These are phyloP conservation scores for Orbilia javanica DNA, from an alignment of 2,329 filamentous ascomycete genomes.

Conservation along the genomic window DNA sequence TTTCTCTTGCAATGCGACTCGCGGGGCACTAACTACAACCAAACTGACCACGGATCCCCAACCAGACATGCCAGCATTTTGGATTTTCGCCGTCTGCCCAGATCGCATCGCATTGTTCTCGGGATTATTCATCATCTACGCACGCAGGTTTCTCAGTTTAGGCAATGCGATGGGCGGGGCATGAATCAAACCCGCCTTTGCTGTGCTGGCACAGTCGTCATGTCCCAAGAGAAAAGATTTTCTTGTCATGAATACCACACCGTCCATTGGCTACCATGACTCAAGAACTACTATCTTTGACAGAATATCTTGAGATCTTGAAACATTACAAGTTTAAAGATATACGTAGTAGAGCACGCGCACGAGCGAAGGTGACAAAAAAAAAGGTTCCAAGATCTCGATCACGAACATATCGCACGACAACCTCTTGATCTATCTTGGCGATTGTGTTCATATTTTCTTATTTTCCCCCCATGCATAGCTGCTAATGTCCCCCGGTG, in stretches of 20 bases:
- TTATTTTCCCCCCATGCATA: not conserved
- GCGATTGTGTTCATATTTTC: constrained; percentile 14
- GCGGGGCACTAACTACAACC: not conserved
- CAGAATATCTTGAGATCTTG: constrained; percentile 10
- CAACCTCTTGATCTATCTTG: not conserved
- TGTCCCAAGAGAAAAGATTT: not conserved
- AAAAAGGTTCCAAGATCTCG: constrained; percentile 1
- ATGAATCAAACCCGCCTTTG: constrained; percentile 1
- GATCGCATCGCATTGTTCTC: not conserved
- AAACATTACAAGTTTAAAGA: constrained; percentile 23
- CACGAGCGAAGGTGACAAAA: not conserved
- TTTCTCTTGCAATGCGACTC: constrained; percentile 32
- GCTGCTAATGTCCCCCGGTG: not conserved
- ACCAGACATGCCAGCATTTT: not conserved
- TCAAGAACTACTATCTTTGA: not conserved
- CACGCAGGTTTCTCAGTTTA: not conserved
- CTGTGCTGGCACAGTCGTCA: constrained; percentile 5
- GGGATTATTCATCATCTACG: constrained; percentile 11
- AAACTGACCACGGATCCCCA: not conserved
- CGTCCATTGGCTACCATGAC: not conserved
- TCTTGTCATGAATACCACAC: not conserved
- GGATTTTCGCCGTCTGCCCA: not conserved
- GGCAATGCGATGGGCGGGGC: not conserved
- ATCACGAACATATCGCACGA: constrained; percentile 22
- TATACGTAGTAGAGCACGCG: not conserved